These are phyloP conservation scores for Verticillium nubilum DNA, from an alignment of 2,329 filamentous ascomycete species.

Conservation along the genomic window DNA sequence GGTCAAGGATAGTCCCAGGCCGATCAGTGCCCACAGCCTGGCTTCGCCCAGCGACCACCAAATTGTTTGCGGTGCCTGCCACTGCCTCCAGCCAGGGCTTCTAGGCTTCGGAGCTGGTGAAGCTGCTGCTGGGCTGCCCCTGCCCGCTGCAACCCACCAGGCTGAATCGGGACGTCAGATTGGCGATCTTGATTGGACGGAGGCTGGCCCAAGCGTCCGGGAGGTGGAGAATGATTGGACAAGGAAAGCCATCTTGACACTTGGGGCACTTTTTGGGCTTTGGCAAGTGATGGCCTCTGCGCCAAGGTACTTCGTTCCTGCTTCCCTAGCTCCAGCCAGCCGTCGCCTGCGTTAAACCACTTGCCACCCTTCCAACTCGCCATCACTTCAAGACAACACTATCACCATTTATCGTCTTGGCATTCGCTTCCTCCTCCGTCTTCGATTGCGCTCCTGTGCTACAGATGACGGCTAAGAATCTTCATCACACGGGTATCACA, in stretches of 20 bases:
- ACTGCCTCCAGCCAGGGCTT: neutral
- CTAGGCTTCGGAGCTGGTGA: neutral
- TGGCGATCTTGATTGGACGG: neutral
- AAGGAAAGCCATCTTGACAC: neutral
- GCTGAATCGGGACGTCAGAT: neutral
- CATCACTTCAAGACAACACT: neutral
- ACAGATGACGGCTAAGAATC: neutral
- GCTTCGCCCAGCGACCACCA: neutral
- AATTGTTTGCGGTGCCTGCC: neutral
- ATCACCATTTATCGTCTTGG: neutral
- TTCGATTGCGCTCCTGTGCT: neutral
- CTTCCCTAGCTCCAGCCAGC: neutral
- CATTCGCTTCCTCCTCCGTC: neutral
- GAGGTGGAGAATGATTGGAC: neutral
- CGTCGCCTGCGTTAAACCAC: no score
- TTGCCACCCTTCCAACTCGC: no score
- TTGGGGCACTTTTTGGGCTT: neutral
- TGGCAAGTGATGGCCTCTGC: neutral
- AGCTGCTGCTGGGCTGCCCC: neutral
- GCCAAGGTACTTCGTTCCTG: neutral
- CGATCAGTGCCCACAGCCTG: neutral
- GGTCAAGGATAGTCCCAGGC: neutral
- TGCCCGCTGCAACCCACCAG: neutral
- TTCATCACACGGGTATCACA: neutral
- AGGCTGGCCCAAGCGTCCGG: neutral